Evolutionary conservation across 352 stramenopile species (phyloP).

Genomic region (Phytophthora cajani): DNA sequence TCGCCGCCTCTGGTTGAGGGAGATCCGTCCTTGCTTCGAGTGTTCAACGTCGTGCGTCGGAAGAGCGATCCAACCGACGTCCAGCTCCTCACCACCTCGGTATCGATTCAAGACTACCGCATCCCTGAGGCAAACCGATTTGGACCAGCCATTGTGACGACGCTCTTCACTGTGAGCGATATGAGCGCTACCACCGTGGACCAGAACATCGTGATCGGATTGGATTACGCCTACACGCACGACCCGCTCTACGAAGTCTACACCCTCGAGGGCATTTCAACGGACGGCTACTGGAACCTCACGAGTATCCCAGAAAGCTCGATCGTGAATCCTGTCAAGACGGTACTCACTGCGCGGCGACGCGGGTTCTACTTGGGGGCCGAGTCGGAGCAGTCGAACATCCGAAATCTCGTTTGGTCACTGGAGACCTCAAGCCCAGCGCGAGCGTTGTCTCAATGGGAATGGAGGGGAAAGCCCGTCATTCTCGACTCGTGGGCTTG

Average conservation of each 20-base stretch:
- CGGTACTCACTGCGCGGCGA: conserved; percentile 31
- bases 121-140: conserved; percentile 35
- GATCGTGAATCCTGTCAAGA: conserved; percentile 31
- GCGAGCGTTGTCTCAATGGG: conserved; percentile 33
- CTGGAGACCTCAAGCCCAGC: conserved; percentile 21
- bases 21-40: conserved; percentile 32
- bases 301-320: conserved; percentile 30
- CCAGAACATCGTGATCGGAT: conserved; percentile 33
- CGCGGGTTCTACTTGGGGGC: conserved; percentile 50
- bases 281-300: conserved; percentile 41
- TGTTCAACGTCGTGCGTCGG: conserved; percentile 54
- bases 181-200: conserved; percentile 24
- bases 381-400: conserved; percentile 51
- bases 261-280: conserved; percentile 25
- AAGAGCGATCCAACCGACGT: conserved; percentile 33
- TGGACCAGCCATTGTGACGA: conserved; percentile 35
- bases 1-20: conserved; percentile 28
- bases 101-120: conserved; percentile 53
- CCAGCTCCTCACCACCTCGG: conserved; percentile 29
- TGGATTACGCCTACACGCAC: conserved; percentile 48
- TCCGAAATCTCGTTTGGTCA: conserved; percentile 45
- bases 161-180: conserved; percentile 43
- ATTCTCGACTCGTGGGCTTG: conserved; percentile 58
- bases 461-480: conserved; percentile 27
- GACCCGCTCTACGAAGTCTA: conserved; percentile 40